Conservation (phyloP, 768 basidiomycete species). For the Tylopilus felleus region DNA sequence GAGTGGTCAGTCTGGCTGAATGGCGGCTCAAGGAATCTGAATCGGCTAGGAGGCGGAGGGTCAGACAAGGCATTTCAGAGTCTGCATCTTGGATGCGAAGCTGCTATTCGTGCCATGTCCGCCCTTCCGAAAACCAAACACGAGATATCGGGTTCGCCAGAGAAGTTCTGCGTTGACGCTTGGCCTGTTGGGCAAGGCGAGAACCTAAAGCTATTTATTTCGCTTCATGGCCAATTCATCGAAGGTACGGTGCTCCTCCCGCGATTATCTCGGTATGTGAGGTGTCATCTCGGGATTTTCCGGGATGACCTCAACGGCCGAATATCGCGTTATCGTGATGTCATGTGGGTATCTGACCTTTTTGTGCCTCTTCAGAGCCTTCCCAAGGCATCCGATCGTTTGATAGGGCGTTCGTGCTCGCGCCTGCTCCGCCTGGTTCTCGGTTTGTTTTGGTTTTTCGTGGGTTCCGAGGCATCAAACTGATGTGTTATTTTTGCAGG, state of each 20-base stretch:
- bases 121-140: slow-evolving; percentile 78
- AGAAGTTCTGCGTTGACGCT: slow-evolving; percentile 85
- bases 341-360: slow-evolving; percentile 19
- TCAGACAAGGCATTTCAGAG: slow-evolving; percentile 61
- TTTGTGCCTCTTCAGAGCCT: slow-evolving; percentile 44
- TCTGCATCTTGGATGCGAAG: slow-evolving; percentile 69
- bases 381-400: slow-evolving; percentile 85
- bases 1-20: slow-evolving; percentile 73
- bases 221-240: slow-evolving; percentile 85
- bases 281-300: slow-evolving; percentile 13
- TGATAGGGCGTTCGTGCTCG: slow-evolving; percentile 86
- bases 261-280: slow-evolving; percentile 8
- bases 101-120: slow-evolving; percentile 55
- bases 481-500: slow-evolving; percentile 36
- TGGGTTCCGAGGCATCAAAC: not conserved
- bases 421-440: slow-evolving; percentile 76
- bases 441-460: slow-evolving; percentile 50
- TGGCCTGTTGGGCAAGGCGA: slow-evolving; percentile 71
- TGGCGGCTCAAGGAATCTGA: slow-evolving; percentile 74
- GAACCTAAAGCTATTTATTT: slow-evolving; percentile 55
- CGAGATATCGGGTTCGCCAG: slow-evolving; percentile 71
- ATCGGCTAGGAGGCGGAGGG: slow-evolving; percentile 57
- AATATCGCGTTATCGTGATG: slow-evolving; percentile 8
- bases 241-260: slow-evolving; percentile 62
- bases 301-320: slow-evolving; percentile 5